Evolutionary conservation across 306 rosid species (phyloP).

Genomic region (Cucumis hystrix): DNA sequence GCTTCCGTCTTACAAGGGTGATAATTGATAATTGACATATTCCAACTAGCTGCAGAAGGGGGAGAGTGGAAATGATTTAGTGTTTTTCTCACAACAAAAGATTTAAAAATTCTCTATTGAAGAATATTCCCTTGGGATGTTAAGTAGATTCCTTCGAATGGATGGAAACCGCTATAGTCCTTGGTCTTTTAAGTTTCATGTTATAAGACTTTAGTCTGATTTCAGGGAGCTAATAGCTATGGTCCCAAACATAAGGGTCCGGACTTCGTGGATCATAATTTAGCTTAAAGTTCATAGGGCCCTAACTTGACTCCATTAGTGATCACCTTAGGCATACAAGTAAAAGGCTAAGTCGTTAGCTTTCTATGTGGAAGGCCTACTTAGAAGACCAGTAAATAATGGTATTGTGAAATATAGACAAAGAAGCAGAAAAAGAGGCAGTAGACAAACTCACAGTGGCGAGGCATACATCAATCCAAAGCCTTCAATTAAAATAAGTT

Average conservation of each 20-base stretch:
- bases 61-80: not conserved
- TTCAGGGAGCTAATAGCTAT: not conserved
- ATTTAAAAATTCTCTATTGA: too few relatives aligned
- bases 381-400: not conserved
- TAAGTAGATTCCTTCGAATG: too few relatives aligned
- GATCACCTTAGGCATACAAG: not conserved
- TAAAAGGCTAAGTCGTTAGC: not conserved
- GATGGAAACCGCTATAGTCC: too few relatives aligned
- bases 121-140: too few relatives aligned
- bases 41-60: not conserved
- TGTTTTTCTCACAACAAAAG: not conserved
- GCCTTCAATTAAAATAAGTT: conserved; percentile 55
- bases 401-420: not conserved
- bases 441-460: conserved; percentile 39
- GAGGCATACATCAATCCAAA: conserved; percentile 96
- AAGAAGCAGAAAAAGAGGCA: conserved; percentile 1
- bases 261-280: not conserved
- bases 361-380: not conserved
- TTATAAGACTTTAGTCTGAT: too few relatives aligned
- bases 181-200: too few relatives aligned
- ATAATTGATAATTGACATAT: not conserved
- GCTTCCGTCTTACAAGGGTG: too few relatives aligned
- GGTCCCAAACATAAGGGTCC: not conserved
- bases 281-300: not conserved
- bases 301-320: not conserved